A percentile compares a stretch with the other conserved stretches of the same genome.
phyloP scores from a whole-genome alignment of 495 filamentous ascomycete species.

The Melanomma pulvis-pyrius region DNA sequence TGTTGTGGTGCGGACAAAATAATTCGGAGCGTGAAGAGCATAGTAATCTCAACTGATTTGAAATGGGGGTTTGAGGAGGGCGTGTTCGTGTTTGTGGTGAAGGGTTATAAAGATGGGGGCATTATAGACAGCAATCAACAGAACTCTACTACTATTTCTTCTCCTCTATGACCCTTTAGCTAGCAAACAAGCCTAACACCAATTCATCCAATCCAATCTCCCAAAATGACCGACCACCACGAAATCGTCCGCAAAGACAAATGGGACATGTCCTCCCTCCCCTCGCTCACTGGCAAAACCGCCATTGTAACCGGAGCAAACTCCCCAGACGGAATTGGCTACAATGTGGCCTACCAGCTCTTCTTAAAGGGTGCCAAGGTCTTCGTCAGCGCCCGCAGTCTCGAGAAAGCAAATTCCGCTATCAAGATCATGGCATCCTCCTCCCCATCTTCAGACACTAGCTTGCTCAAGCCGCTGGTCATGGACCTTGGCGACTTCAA shows the following conservation, averaged over 20 bases:
- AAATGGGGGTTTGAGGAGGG: neutral
- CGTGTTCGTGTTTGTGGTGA: too few relatives aligned
- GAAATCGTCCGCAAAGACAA: neutral
- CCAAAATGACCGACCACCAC: neutral
- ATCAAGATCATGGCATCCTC: neutral
- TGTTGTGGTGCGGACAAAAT: neutral
- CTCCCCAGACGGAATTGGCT: conserved; percentile 10
- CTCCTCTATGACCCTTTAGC: too few relatives aligned
- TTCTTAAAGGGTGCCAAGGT: conserved; percentile 19
- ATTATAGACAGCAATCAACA: neutral
- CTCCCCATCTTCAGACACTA: neutral
- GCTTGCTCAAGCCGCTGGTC: neutral
- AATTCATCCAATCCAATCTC: neutral
- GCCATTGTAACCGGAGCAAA: conserved; percentile 20
- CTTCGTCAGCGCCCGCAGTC: conserved; percentile 12
- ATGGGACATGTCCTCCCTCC: neutral
- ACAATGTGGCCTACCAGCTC: conserved; percentile 1
- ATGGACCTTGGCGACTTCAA: conserved; percentile 11
- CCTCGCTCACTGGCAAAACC: conserved; percentile 3
- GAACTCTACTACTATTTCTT: too few relatives aligned
- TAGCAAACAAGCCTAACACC: neutral
- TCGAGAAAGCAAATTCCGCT: neutral
- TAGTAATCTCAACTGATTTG: neutral
- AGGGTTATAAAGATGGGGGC: neutral
- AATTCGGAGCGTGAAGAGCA: neutral